Conservation (phyloP, 2,329 filamentous ascomycete species). For the Phialophora tarda region DNA sequence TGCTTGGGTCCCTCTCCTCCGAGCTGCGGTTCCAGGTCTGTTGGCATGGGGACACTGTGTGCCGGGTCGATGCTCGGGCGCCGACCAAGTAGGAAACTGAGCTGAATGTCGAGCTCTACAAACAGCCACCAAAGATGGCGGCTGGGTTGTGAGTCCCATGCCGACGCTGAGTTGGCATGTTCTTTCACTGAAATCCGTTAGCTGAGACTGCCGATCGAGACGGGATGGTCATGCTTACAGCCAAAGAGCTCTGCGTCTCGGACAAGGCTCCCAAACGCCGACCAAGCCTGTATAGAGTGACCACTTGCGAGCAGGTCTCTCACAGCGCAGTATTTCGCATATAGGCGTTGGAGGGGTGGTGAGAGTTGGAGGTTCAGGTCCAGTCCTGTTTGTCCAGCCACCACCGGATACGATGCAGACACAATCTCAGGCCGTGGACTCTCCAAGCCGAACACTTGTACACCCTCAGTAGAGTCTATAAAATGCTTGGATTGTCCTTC, state of each 20-base stretch:
- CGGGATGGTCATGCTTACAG: constrained; percentile 20
- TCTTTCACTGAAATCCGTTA: neutral
- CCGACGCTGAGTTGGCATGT: neutral
- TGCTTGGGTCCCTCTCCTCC: constrained; percentile 19
- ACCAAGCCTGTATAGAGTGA: constrained; percentile 30
- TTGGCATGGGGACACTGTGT: constrained; percentile 15
- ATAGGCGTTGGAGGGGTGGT: constrained; percentile 18
- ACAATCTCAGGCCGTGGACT: neutral
- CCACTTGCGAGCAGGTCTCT: constrained; percentile 27
- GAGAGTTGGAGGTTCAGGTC: neutral
- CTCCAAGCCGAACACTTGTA: constrained; percentile 24
- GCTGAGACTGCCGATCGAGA: neutral
- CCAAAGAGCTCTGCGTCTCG: constrained; percentile 30
- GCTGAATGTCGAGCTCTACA: constrained; percentile 28
- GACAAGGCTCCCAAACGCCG: constrained; percentile 24
- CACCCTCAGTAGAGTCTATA: constrained; percentile 22
- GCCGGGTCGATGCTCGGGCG: constrained; percentile 23
- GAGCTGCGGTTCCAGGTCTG: neutral
- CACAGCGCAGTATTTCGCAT: constrained; percentile 22
- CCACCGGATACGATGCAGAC: neutral
- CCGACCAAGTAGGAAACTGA: constrained; percentile 34
- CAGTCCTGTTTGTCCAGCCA: neutral
- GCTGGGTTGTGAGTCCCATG: constrained; percentile 12
- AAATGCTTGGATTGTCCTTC: constrained; percentile 16
- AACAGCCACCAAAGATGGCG: constrained; percentile 35